Base-by-base conservation (phyloP, 2,329 filamentous ascomycete genomes). In the Botrytis squamosa region DNA sequence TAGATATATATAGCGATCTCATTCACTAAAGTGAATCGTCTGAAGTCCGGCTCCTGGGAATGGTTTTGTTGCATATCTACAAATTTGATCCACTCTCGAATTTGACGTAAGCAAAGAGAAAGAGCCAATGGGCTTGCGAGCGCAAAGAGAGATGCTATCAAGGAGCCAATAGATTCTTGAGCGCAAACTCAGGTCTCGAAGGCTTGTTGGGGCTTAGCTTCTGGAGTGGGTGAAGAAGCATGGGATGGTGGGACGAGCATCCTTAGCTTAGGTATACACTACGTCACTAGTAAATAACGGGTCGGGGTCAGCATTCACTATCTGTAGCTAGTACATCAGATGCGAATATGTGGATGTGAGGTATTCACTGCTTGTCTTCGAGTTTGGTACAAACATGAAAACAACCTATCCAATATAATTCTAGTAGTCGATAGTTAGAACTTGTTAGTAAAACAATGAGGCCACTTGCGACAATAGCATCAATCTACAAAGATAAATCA, bases 401-500 rank as follows among this genome's bases (percentile, higher is more conserved):
- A 25, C 9, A 29, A 16, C 25, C 25, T 7, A 29, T 55, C 25
- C 14, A 52, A 52, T 14, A 12, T 16, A 12, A n/a, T 6, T 14
- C 12, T 14, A 16, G 25, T 10, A n/a, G 49, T 12, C 2, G 49
- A 14, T n/a, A 14, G 4, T 7, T 1, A n/a, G 25, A 52, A 52
- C 0, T 3, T 8, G 25, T 14, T 1, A 16, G 4, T 5, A 14
- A 52, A 25, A 14, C 1, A 5, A 0, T 0, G 25, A 52, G 6
- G 1, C 4, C 49, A n/a, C 25, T 49, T 25, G 9, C 9, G 8
- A n/a, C 29, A 29, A 29, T 29, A 29, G n/a, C n/a, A n/a, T 52
- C 49, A n/a, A 52, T 5, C 4, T 52, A 16, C 49, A n/a, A 14
- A n/a, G 10, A n/a, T n/a, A n/a, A n/a, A n/a, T n/a, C n/a, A n/a